phyloP scores from a whole-genome alignment of 306 rosid species.

The Datisca glomerata region DNA sequence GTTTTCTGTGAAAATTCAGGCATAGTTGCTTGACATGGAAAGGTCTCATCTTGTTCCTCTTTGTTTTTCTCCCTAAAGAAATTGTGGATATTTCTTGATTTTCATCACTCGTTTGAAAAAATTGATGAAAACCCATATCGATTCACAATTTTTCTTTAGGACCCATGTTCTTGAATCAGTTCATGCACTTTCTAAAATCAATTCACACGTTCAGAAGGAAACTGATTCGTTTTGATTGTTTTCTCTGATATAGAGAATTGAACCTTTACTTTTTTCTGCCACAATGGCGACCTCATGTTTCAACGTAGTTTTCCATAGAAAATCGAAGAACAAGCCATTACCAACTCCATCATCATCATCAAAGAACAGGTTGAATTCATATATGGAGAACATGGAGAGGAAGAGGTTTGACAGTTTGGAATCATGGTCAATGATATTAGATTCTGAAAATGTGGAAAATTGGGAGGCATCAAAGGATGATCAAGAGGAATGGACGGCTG shows the following conservation, averaged over 20 bases:
- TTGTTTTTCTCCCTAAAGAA: slow-evolving; percentile 10
- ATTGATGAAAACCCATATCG: slow-evolving; percentile 26
- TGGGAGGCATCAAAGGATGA: slow-evolving; percentile 89
- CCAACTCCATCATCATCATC: slow-evolving; percentile 41
- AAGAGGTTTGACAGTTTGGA: slow-evolving; percentile 88
- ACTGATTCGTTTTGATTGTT: slow-evolving; percentile 38
- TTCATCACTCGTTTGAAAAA: slow-evolving; percentile 18
- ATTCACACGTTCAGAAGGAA: slow-evolving; percentile 75
- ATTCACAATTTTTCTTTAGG: slow-evolving; percentile 16
- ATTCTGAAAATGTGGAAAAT: slow-evolving; percentile 86
- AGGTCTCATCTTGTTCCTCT: slow-evolving; percentile 5
- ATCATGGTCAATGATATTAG: slow-evolving; percentile 98
- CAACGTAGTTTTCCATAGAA: slow-evolving; percentile 39
- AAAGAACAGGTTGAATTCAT: slow-evolving; percentile 35
- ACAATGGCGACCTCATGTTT: slow-evolving; percentile 72
- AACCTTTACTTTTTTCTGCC: too few relatives aligned
- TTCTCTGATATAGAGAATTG: too few relatives aligned
- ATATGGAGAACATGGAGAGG: slow-evolving; percentile 67
- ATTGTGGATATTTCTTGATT: slow-evolving; percentile 18
- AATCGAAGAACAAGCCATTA: slow-evolving; percentile 55
- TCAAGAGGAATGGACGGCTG: slow-evolving; percentile 93
- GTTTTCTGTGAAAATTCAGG: slow-evolving; percentile 13
- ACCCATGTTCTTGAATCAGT: slow-evolving; percentile 71
- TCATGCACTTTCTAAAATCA: slow-evolving; percentile 72
- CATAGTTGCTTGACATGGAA: slow-evolving; percentile 4